These are phyloP conservation scores for Ophiocordyceps sinensis DNA, from an alignment of 2,329 filamentous ascomycete species.

Conservation along the genomic window DNA sequence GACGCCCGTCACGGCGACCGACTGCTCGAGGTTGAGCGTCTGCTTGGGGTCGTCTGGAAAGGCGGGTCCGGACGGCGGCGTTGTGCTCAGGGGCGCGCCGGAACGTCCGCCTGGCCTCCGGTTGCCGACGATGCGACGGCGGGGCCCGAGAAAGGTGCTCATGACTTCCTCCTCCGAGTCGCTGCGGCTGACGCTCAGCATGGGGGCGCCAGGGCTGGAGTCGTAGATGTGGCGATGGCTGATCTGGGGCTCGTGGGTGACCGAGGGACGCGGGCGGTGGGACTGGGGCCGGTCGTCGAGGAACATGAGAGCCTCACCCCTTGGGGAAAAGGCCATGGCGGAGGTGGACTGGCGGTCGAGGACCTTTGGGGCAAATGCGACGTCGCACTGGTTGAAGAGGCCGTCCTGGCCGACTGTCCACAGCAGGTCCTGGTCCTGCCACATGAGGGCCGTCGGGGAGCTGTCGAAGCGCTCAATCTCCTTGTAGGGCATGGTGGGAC, in stretches of 20 bases:
- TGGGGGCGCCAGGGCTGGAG: slow-evolving; percentile 32
- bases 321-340: slow-evolving; percentile 43
- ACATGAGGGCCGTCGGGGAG: slow-evolving; percentile 43
- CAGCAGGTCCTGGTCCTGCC: slow-evolving; percentile 50
- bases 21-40: slow-evolving; percentile 40
- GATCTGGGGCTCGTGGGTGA: slow-evolving; percentile 18
- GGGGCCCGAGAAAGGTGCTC: slow-evolving; percentile 41
- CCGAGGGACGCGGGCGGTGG: slow-evolving; percentile 25
- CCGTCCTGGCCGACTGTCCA: slow-evolving; percentile 53
- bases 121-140: slow-evolving; percentile 22
- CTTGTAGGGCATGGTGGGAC: slow-evolving; percentile 52
- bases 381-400: slow-evolving; percentile 48
- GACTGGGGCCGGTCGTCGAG: slow-evolving; percentile 41
- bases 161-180: slow-evolving; percentile 53
- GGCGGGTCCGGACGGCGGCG: slow-evolving; percentile 29
- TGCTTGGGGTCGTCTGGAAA: slow-evolving; percentile 20
- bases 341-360: slow-evolving; percentile 49
- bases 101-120: slow-evolving; percentile 30
- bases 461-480: slow-evolving; percentile 46
- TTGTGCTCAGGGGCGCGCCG: slow-evolving; percentile 33
- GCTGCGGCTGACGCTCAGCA: slow-evolving; percentile 42
- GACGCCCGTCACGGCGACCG: slow-evolving; percentile 39
- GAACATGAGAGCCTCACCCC: slow-evolving; percentile 45
- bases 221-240: slow-evolving; percentile 27
- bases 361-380: slow-evolving; percentile 47